Base-by-base conservation (phyloP, 805 yeast species). In the Zygosaccharomyces kombuchaensis region DNA sequence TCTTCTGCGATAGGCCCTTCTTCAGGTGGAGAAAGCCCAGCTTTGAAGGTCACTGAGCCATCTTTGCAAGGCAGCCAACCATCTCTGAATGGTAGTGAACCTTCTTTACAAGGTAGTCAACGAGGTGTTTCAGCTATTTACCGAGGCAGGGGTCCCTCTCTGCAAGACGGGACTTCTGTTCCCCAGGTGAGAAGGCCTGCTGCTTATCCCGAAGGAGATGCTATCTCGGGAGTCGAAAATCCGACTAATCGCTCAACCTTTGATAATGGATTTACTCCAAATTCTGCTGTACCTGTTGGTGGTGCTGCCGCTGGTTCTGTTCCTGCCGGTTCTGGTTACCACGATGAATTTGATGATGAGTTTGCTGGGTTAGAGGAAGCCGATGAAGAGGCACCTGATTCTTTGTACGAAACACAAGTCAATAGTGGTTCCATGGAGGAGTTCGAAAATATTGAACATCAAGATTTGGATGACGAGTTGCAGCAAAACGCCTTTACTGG, bases 351-450 rank as follows among this genome's bases (percentile, higher is more conserved):
- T 49, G 75, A 67, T 47, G 73, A 69, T 51, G 75, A 70, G 35
- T 74, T 74, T 56, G 70, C 64, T 25, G 77, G 69, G 10, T 56
- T 73, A 47, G 75, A 70, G 44, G 72, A 70, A 38, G 73, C 73
- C 26, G 67, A 71, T 1, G 68, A 63, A 27, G 73, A 66, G 38
- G 67, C 58, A 6, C 63, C 58, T 16, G 55, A 49, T 35, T 54
- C 55, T 4, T 69, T 60, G 16, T 68, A 67, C 34, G 54, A 48
- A 4, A 38, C 46, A 7, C 38, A 32, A 17, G 46, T 25, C 29
- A 67, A 62, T 32, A 46, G 59, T 16, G 66, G 53, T 3, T 54
- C 48, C 12, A 47, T 30, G 38, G 60, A 59, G 40, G 60, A 53
- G 13, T 62, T 61, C 34, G 65, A 59, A 36, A 53, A 47, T 19